Conservation (phyloP, 495 filamentous ascomycete genomes). For the Lindgomyces ingoldianus region DNA sequence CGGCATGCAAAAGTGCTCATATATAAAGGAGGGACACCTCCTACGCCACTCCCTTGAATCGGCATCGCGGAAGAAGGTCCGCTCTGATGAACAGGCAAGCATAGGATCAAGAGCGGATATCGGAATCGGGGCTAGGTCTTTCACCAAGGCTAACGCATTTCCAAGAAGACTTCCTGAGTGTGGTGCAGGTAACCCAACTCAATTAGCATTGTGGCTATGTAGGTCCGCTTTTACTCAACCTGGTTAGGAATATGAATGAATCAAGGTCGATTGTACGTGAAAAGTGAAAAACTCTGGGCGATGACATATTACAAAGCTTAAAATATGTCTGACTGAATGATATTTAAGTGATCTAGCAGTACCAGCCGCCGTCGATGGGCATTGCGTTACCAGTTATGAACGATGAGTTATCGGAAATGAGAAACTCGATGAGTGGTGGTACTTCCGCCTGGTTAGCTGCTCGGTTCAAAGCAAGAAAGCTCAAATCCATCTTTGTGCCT, state of each 20-base stretch:
- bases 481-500: slow-evolving; percentile 15
- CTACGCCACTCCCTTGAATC: too few relatives aligned
- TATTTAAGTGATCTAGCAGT: slow-evolving; percentile 16
- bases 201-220: too few relatives aligned
- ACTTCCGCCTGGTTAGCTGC: slow-evolving; percentile 35
- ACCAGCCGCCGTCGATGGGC: slow-evolving; percentile 42
- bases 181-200: too few relatives aligned
- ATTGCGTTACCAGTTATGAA: slow-evolving; percentile 42
- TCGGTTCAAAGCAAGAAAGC: slow-evolving; percentile 29
- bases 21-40: too few relatives aligned
- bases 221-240: too few relatives aligned
- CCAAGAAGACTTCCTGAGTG: background rate
- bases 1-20: too few relatives aligned
- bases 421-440: slow-evolving; percentile 39
- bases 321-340: background rate
- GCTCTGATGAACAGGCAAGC: too few relatives aligned
- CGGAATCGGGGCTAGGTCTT: background rate
- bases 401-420: slow-evolving; percentile 37
- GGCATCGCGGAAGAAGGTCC: too few relatives aligned
- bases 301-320: background rate
- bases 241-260: too few relatives aligned
- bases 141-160: slow-evolving; percentile 4
- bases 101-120: background rate
- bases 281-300: too few relatives aligned
- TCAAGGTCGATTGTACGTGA: too few relatives aligned